Percentiles rank a stretch among this genome's conserved stretches.
These are phyloP conservation scores for Pythium vanterpoolii DNA, from an alignment of 352 stramenopile species.

Conservation along the genomic window DNA sequence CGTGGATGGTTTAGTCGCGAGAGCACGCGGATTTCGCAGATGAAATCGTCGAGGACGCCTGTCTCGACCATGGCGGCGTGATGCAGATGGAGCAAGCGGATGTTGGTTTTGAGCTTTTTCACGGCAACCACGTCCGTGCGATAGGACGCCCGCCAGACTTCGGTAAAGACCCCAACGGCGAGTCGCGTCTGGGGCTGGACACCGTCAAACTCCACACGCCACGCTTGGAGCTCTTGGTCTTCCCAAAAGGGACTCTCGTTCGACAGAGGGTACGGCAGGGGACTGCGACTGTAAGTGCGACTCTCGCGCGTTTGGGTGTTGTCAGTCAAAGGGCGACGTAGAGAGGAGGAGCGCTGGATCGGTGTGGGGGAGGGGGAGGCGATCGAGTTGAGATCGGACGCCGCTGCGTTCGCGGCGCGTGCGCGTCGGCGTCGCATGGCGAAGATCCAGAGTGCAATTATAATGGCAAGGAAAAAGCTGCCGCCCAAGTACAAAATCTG, in stretches of 20 bases:
- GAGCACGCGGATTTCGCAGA: slow-evolving; percentile 50
- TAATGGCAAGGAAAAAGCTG: slow-evolving; percentile 35
- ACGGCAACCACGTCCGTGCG: slow-evolving; percentile 35
- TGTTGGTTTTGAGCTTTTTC: slow-evolving; percentile 33
- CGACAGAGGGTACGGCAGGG: no score
- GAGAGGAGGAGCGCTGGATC: neutral
- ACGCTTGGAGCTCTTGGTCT: slow-evolving; percentile 37
- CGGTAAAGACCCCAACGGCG: slow-evolving; percentile 29
- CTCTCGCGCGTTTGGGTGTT: no score
- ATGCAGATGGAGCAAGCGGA: slow-evolving; percentile 22
- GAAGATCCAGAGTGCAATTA: slow-evolving; percentile 24
- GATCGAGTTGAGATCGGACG: neutral
- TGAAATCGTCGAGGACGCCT: slow-evolving; percentile 35
- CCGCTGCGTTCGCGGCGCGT: neutral
- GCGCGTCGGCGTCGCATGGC: slow-evolving; percentile 20
- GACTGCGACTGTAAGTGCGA: neutral
- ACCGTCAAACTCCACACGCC: slow-evolving; percentile 35
- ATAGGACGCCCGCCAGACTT: slow-evolving; percentile 43
- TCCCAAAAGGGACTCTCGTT: slow-evolving; percentile 24
- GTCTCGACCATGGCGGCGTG: slow-evolving; percentile 25
- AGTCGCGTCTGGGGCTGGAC: slow-evolving; percentile 27
- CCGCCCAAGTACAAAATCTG: slow-evolving; percentile 36
- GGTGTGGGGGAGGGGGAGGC: neutral
- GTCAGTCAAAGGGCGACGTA: no score
- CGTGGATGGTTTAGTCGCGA: slow-evolving; percentile 46